Evolutionary conservation across 805 yeast genomes (phyloP).

Genomic region (Pichia occidentalis): DNA sequence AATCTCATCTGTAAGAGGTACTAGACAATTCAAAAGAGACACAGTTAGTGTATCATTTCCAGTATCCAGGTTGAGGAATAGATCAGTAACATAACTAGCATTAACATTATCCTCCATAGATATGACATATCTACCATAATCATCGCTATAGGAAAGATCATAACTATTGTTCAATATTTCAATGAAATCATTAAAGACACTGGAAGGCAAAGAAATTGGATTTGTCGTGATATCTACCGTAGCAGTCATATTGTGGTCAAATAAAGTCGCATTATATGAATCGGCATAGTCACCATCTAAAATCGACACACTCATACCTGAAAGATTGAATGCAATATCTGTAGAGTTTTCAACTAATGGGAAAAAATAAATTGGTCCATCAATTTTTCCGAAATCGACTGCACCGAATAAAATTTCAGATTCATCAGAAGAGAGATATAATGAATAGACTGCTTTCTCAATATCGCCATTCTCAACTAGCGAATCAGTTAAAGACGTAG

Average conservation of each 20-base stretch:
- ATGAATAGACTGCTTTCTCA: conserved; percentile 12
- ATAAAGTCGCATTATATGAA: neutral
- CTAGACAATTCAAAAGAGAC: too few relatives aligned
- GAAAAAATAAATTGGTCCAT: conserved; percentile 10
- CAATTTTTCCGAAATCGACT: conserved; percentile 6
- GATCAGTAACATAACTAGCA: too few relatives aligned
- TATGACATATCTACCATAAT: conserved; percentile 7
- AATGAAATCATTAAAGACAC: conserved; percentile 3
- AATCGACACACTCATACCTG: conserved; percentile 2
- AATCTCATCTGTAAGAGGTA: neutral
- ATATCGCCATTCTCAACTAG: conserved; percentile 12
- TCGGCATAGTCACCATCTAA: neutral
- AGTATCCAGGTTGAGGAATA: neutral
- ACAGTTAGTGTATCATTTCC: too few relatives aligned
- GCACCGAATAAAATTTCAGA: conserved; percentile 16
- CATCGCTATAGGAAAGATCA: conserved; percentile 8
- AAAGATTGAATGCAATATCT: conserved; percentile 13
- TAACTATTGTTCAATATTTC: conserved; percentile 1
- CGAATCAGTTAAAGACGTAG: conserved; percentile 11
- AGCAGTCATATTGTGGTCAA: neutral
- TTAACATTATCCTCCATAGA: neutral
- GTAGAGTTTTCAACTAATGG: conserved; percentile 14
- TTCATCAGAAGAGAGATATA: conserved; percentile 1
- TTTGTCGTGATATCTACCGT: neutral
- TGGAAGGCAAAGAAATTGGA: conserved; percentile 8